Evolutionary conservation across 75 land plant species (phyloP).

Genomic region (Azolla pinnata): DNA sequence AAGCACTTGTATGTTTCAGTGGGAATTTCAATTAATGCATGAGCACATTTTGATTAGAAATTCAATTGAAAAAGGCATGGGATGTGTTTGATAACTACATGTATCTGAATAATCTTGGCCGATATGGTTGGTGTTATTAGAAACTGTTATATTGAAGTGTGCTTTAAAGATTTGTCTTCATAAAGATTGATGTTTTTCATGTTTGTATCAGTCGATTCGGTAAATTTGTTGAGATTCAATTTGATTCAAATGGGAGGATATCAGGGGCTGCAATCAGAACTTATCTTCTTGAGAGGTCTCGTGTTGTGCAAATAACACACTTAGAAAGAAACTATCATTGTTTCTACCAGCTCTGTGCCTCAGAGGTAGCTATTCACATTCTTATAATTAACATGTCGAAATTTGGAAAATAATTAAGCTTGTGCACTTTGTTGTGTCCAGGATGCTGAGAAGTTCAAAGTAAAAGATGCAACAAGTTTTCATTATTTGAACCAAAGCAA

Average conservation of each 20-base stretch:
- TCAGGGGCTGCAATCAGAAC: conserved; percentile 93
- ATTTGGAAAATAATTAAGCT: not conserved
- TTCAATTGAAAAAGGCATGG: too few species aligned
- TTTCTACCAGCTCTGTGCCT: conserved; percentile 92
- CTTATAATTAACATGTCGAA: not conserved
- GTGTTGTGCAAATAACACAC: conserved; percentile 85
- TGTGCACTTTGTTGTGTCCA: conserved; percentile 15
- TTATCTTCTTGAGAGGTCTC: conserved; percentile 87
- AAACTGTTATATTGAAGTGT: too few species aligned
- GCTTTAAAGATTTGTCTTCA: too few species aligned
- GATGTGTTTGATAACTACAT: too few species aligned
- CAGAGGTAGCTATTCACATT: conserved; percentile 12
- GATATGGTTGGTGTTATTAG: too few species aligned
- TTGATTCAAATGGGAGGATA: conserved; percentile 69
- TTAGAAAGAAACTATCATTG: conserved; percentile 94
- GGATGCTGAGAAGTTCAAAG: conserved; percentile 73
- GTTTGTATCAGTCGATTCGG: conserved; percentile 76
- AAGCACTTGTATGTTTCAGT: too few species aligned
- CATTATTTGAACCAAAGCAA: conserved; percentile 83
- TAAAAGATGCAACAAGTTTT: conserved; percentile 61
- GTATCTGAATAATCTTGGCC: too few species aligned
- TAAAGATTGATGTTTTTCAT: too few species aligned
- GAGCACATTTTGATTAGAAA: too few species aligned
- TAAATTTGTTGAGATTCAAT: conserved; percentile 93
- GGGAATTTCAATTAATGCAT: too few species aligned